Percentiles rank a stretch among this genome's conserved stretches.
These are phyloP conservation scores for Limonomyces culmigenus DNA, from an alignment of 1,284 basidiomycete genomes.

Conservation along the genomic window DNA sequence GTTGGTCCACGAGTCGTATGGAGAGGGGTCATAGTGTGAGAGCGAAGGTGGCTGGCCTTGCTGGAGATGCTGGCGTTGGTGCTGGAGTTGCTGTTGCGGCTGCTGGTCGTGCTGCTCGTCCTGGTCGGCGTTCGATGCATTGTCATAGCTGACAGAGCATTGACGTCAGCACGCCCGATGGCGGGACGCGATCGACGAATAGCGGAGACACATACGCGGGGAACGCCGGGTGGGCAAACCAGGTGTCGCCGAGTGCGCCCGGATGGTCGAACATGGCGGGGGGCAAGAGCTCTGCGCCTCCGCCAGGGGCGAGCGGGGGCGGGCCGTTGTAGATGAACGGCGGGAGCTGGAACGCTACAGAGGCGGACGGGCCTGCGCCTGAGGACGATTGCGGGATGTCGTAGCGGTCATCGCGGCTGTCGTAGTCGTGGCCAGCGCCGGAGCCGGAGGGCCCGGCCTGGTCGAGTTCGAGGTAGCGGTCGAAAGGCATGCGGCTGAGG, in stretches of 20 bases:
- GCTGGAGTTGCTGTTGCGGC: too few species aligned
- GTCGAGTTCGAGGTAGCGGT: conserved; percentile 17
- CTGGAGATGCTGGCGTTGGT: too few species aligned
- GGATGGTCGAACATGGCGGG: conserved; percentile 22
- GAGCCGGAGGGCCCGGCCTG: too few species aligned
- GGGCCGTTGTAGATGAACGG: conserved; percentile 37
- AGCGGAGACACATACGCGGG: too few species aligned
- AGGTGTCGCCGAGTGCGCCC: conserved; percentile 20
- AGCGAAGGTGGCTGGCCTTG: too few species aligned
- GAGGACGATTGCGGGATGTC: conserved; percentile 8
- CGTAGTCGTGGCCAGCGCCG: conserved; percentile 7
- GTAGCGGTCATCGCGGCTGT: conserved; percentile 5
- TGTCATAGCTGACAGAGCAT: too few species aligned
- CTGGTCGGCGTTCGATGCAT: too few species aligned
- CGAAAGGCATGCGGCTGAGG: conserved; percentile 20
- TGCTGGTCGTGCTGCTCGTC: too few species aligned
- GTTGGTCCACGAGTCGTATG: too few species aligned
- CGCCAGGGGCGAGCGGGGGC: conserved; percentile 46
- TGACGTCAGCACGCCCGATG: too few species aligned
- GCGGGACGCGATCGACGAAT: too few species aligned
- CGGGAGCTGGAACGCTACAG: conserved; percentile 44
- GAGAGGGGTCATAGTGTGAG: too few species aligned
- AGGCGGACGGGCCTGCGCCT: conserved; percentile 12
- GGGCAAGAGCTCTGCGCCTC: conserved; percentile 51
- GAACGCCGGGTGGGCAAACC: conserved; percentile 36